Percentiles rank a stretch among this genome's conserved stretches.
Evolutionary conservation across 1,284 basidiomycete species (phyloP).

Genomic region (Athelia sp.): DNA sequence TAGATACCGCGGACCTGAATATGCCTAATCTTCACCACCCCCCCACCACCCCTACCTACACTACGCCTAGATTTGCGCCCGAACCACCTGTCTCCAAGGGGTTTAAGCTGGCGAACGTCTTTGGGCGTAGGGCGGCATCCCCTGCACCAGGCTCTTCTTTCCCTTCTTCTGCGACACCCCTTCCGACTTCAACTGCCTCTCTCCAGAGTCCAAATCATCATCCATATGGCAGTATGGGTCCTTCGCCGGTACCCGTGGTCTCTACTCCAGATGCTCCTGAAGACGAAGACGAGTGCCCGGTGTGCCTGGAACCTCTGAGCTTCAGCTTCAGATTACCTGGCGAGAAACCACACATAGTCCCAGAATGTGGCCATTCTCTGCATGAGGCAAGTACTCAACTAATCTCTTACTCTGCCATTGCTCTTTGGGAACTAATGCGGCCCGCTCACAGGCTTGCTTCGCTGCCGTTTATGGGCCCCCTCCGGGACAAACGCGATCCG

Average conservation of each 20-base stretch:
- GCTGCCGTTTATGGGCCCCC: slow-evolving; percentile 91
- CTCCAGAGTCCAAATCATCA: slow-evolving; percentile 22
- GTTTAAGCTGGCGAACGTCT: not conserved
- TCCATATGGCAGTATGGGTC: slow-evolving; percentile 50
- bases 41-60: slow-evolving; percentile 41
- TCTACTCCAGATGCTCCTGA: slow-evolving; percentile 57
- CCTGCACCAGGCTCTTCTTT: not conserved
- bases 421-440: not conserved
- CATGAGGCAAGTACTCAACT: slow-evolving; percentile 90
- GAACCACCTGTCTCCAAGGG: slow-evolving; percentile 20
- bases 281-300: slow-evolving; percentile 83
- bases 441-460: slow-evolving; percentile 75
- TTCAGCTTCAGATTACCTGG: slow-evolving; percentile 86
- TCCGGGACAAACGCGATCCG: slow-evolving; percentile 51
- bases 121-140: not conserved
- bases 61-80: slow-evolving; percentile 31
- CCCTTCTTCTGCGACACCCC: not conserved
- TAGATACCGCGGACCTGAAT: slow-evolving; percentile 14
- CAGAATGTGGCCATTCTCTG: slow-evolving; percentile 94
- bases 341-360: slow-evolving; percentile 95
- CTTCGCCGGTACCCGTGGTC: slow-evolving; percentile 62
- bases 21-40: slow-evolving; percentile 20
- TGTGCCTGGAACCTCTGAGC: slow-evolving; percentile 86
- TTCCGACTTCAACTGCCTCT: not conserved
- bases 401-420: slow-evolving; percentile 12